phyloP scores from a whole-genome alignment of 2,329 filamentous ascomycete genomes.

The Mycogone perniciosa region DNA sequence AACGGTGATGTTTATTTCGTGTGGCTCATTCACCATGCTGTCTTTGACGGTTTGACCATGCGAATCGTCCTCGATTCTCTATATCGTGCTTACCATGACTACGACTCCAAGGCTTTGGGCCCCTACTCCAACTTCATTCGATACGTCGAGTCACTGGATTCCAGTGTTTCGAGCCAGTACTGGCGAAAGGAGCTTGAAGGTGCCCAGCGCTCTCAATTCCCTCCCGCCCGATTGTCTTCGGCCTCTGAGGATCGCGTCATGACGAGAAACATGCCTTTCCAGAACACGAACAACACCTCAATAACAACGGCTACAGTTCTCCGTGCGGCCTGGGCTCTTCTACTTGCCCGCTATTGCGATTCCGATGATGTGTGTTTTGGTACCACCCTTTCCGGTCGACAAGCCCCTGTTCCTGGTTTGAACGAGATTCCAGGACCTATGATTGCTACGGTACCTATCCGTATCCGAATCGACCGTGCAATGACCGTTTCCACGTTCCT shows the following conservation, averaged over 20 bases:
- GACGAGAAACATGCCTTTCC: conserved; percentile 16
- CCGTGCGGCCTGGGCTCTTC: conserved; percentile 10
- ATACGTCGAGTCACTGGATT: conserved; percentile 7
- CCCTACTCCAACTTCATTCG: conserved; percentile 4
- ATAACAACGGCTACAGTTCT: conserved; percentile 8
- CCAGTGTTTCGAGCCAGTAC: conserved; percentile 5
- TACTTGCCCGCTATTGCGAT: conserved; percentile 9
- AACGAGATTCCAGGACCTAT: conserved; percentile 5
- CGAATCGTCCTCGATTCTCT: conserved; percentile 5
- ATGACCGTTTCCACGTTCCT: conserved; percentile 2
- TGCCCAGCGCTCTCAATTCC: conserved; percentile 9
- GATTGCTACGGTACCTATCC: conserved; percentile 11
- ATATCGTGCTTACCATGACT: background rate
- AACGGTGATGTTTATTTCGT: conserved; percentile 6
- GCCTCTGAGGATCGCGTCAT: background rate
- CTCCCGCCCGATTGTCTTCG: background rate
- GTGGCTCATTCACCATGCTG: conserved; percentile 10
- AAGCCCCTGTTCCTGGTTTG: conserved; percentile 6
- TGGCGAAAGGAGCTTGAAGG: conserved; percentile 15
- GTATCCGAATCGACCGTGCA: conserved; percentile 5
- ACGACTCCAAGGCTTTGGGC: background rate
- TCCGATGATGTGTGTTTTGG: conserved; percentile 11
- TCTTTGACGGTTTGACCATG: conserved; percentile 8
- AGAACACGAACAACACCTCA: conserved; percentile 2
- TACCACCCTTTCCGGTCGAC: conserved; percentile 9